Conservation (phyloP, 2,329 filamentous ascomycete genomes). For the Penicillium sp. region DNA sequence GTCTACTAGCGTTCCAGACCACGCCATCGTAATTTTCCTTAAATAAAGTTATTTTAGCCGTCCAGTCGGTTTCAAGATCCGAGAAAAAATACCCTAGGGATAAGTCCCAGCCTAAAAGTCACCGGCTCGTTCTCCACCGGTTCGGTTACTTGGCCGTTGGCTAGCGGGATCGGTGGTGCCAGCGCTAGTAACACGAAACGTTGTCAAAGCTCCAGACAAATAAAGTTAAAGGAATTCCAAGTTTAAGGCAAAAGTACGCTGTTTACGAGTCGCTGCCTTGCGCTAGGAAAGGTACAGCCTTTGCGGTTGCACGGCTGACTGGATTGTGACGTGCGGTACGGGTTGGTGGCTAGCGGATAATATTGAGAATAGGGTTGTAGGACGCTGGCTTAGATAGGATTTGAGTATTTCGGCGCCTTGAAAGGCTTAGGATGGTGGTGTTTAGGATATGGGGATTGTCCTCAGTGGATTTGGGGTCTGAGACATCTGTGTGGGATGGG, state of each 20-base stretch:
- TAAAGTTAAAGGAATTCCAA: neutral
- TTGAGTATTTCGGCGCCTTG: neutral
- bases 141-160: neutral
- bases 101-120: neutral
- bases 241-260: too few relatives aligned
- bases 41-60: neutral
- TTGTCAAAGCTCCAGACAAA: neutral
- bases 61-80: neutral
- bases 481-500: slow-evolving; percentile 2
- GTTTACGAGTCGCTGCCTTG: too few relatives aligned
- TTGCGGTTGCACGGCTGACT: neutral
- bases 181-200: neutral
- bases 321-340: neutral
- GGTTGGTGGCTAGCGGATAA: neutral
- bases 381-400: neutral
- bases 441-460: neutral
- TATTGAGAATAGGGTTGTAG: neutral
- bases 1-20: neutral
- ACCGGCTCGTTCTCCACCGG: neutral
- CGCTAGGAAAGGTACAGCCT: neutral
- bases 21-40: neutral
- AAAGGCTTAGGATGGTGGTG: neutral
- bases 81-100: neutral
- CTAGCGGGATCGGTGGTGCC: neutral
- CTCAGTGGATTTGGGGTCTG: slow-evolving; percentile 1